A percentile compares a stretch with the other conserved stretches of the same genome.
Evolutionary conservation across 805 yeast genomes (phyloP).

Genomic region (Cyberlindnera euphorbiae): DNA sequence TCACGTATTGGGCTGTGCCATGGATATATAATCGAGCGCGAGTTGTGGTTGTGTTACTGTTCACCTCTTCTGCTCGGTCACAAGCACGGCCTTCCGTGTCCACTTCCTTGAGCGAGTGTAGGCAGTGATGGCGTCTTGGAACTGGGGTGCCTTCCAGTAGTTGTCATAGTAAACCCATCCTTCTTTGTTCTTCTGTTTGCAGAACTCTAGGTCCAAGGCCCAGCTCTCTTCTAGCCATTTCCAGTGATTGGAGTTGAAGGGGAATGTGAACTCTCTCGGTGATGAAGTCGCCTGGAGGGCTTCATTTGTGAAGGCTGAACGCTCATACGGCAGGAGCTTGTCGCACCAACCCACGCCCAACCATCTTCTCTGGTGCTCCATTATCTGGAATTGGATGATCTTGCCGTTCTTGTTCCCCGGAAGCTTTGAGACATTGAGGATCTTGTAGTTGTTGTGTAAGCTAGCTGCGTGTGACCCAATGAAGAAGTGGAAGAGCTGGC

Average conservation of each 20-base stretch:
- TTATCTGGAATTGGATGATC: constrained; percentile 43
- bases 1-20: too few species aligned
- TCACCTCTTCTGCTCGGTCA: constrained; percentile 11
- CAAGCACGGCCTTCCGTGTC: constrained; percentile 40
- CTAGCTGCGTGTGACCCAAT: constrained; percentile 30
- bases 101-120: constrained; percentile 51
- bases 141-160: constrained; percentile 41
- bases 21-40: too few species aligned
- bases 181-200: constrained; percentile 32
- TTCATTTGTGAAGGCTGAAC: constrained; percentile 44
- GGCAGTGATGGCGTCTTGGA: constrained; percentile 41
- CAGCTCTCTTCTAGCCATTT: constrained; percentile 53
- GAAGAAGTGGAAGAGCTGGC: constrained; percentile 34
- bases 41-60: too few species aligned
- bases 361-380: constrained; percentile 61
- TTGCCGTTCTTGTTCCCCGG: constrained; percentile 42
- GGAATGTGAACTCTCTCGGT: constrained; percentile 41
- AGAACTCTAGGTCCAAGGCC: constrained; percentile 40
- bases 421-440: constrained; percentile 33
- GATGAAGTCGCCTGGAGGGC: constrained; percentile 28
- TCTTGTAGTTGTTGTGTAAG: constrained; percentile 27
- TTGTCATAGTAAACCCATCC: constrained; percentile 56
- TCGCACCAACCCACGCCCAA: constrained; percentile 56
- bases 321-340: constrained; percentile 45
- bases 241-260: constrained; percentile 44